A percentile compares a stretch with the other conserved stretches of the same genome.
Conservation (phyloP, 2,329 filamentous ascomycete genomes). For the Graphiopsis chlorocephala region DNA sequence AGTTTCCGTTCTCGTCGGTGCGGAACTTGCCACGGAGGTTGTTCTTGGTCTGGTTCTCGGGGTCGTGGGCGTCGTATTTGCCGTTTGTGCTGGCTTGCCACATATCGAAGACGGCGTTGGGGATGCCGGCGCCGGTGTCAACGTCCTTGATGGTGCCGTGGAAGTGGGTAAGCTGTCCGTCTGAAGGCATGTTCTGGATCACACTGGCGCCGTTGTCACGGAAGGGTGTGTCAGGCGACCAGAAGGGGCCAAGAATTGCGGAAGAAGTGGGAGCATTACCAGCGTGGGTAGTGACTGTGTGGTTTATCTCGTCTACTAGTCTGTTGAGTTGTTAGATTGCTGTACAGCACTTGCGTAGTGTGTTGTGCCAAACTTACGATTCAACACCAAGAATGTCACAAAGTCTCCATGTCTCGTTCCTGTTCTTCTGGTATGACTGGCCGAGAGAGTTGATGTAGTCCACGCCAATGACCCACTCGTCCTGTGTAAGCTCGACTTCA, state of each 20-base stretch:
- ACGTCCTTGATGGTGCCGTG: slow-evolving; percentile 61
- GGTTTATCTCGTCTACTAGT: slow-evolving; percentile 39
- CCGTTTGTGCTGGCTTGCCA: slow-evolving; percentile 75
- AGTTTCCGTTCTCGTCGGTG: slow-evolving; percentile 64
- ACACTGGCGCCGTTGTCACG: slow-evolving; percentile 54
- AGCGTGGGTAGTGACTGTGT: slow-evolving; percentile 55
- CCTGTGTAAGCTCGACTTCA: slow-evolving; percentile 57
- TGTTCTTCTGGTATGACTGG: slow-evolving; percentile 50
- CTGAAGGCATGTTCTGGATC: slow-evolving; percentile 41
- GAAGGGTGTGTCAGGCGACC: slow-evolving; percentile 69
- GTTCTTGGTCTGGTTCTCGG: slow-evolving; percentile 65
- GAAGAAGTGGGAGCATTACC: slow-evolving; percentile 64
- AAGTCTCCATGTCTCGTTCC: slow-evolving; percentile 61
- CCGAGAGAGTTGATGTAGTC: slow-evolving; percentile 60
- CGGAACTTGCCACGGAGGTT: slow-evolving; percentile 72
- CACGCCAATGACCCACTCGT: slow-evolving; percentile 58
- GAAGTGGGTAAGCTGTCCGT: slow-evolving; percentile 60
- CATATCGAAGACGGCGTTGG: slow-evolving; percentile 67
- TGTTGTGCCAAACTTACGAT: slow-evolving; percentile 48
- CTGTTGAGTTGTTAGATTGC: neutral
- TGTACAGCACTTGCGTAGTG: neutral
- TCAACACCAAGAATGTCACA: slow-evolving; percentile 60
- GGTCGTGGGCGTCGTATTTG: slow-evolving; percentile 54
- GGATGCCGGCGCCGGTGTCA: slow-evolving; percentile 61
- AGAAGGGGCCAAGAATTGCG: slow-evolving; percentile 71